Percentiles rank a stretch among this genome's conserved stretches.
Evolutionary conservation across 1,284 basidiomycete species (phyloP).

Genomic region (Ceratobasidium sp.): DNA sequence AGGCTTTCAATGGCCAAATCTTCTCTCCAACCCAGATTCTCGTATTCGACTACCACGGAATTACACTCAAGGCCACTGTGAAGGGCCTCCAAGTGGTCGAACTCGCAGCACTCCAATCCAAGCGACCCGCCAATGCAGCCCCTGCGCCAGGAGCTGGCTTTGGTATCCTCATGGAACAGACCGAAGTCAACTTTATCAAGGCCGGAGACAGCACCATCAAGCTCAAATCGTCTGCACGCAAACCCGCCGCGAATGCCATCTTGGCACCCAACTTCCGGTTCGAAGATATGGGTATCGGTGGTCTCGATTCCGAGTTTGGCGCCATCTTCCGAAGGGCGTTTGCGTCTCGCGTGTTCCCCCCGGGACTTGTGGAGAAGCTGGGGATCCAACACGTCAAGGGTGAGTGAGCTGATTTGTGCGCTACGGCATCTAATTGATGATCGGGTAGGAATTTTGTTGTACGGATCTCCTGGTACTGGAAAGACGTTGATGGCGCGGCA

Average conservation of each 20-base stretch:
- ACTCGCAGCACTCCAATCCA: slow-evolving; percentile 69
- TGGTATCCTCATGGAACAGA: slow-evolving; percentile 91
- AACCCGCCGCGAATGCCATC: slow-evolving; percentile 95
- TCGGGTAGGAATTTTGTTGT: slow-evolving; percentile 85
- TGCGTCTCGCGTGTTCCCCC: slow-evolving; percentile 97
- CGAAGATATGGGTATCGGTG: slow-evolving; percentile 99
- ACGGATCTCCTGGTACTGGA: slow-evolving; percentile 97
- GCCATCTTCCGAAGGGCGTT: slow-evolving; percentile 99
- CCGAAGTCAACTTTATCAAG: slow-evolving; percentile 91
- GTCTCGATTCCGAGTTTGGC: slow-evolving; percentile 94
- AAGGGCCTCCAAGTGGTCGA: slow-evolving; percentile 77
- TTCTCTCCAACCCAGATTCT: slow-evolving; percentile 82
- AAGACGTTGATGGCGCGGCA: slow-evolving; percentile 99
- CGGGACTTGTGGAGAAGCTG: slow-evolving; percentile 95
- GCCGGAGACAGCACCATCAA: slow-evolving; percentile 85
- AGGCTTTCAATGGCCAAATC: slow-evolving; percentile 70
- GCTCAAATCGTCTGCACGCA: slow-evolving; percentile 92
- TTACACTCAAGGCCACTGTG: slow-evolving; percentile 82
- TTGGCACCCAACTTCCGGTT: slow-evolving; percentile 99
- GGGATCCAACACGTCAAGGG: slow-evolving; percentile 99
- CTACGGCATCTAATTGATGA: slow-evolving; percentile 13
- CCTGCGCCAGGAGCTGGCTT: slow-evolving; percentile 57
- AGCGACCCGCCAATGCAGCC: slow-evolving; percentile 56
- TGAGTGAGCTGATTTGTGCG: slow-evolving; percentile 54
- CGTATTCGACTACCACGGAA: slow-evolving; percentile 92